Conservation (phyloP, 345 rosid species). For the Eucalyptus tenuipes region DNA sequence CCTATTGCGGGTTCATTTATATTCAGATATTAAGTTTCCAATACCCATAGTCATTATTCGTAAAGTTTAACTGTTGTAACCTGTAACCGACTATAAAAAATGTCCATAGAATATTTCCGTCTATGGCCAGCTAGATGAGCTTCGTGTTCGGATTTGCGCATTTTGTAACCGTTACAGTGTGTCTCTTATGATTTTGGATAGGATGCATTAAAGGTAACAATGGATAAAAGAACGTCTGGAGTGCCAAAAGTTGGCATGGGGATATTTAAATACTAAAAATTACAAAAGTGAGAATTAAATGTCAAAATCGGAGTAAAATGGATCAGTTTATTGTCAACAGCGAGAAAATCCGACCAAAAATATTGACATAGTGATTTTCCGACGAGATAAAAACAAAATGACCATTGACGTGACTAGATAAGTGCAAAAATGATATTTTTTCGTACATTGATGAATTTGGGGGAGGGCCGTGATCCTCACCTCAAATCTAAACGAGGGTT, state of each 20-base stretch:
- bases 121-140: background rate
- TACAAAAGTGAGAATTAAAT: no score
- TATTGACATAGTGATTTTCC: accelerated
- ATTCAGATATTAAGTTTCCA: background rate
- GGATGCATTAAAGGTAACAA: background rate
- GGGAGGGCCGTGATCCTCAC: no score
- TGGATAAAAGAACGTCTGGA: no score
- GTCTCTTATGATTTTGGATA: background rate
- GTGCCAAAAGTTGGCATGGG: no score
- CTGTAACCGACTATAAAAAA: background rate
- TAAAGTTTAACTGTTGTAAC: background rate
- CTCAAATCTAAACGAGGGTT: no score
- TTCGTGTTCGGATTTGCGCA: background rate
- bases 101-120: background rate
- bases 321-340: accelerated
- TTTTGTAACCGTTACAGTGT: background rate
- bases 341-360: no score
- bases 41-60: background rate
- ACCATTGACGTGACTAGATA: no score
- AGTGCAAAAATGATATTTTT: no score
- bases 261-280: accelerated
- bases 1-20: background rate
- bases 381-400: no score
- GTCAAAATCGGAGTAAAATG: accelerated
- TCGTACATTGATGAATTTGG: no score